Conservation (phyloP, 1,139 yeast species). For the Eremothecium gossypii region DNA sequence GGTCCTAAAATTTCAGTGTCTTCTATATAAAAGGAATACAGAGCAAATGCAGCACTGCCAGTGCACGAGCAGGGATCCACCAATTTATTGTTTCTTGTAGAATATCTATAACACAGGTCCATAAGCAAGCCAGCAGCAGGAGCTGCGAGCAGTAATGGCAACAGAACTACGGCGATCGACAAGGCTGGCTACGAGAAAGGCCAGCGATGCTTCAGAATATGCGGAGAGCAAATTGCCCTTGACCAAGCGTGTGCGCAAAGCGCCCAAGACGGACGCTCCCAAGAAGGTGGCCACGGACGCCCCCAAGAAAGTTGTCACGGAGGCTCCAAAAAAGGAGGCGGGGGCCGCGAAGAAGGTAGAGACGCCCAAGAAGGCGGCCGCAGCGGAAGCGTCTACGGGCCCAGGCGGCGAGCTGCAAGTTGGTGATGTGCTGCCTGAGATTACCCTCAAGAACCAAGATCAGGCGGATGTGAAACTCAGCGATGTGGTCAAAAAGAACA, state of each 20-base stretch:
- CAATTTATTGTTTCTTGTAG: too few relatives aligned
- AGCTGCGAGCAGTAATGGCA: not conserved
- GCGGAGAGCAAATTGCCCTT: slow-evolving; percentile 1
- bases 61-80: too few relatives aligned
- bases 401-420: slow-evolving; percentile 29
- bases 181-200: slow-evolving; percentile 31
- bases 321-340: not conserved
- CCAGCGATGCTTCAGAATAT: slow-evolving; percentile 3
- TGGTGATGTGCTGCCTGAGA: slow-evolving; percentile 65
- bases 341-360: not conserved
- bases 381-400: not conserved
- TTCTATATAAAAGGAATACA: too few relatives aligned
- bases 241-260: slow-evolving; percentile 1
- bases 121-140: too few relatives aligned
- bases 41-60: too few relatives aligned
- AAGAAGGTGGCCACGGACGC: slow-evolving; percentile 2
- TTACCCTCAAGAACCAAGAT: slow-evolving; percentile 57
- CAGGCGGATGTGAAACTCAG: slow-evolving; percentile 46
- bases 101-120: too few relatives aligned
- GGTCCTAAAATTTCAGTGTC: too few relatives aligned
- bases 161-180: slow-evolving; percentile 45
- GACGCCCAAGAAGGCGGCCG: slow-evolving; percentile 1
- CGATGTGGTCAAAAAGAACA: slow-evolving; percentile 39
- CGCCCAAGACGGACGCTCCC: not conserved
- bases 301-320: not conserved